phyloP scores from a whole-genome alignment of 306 rosid genomes.

The Lagenaria siceraria region DNA sequence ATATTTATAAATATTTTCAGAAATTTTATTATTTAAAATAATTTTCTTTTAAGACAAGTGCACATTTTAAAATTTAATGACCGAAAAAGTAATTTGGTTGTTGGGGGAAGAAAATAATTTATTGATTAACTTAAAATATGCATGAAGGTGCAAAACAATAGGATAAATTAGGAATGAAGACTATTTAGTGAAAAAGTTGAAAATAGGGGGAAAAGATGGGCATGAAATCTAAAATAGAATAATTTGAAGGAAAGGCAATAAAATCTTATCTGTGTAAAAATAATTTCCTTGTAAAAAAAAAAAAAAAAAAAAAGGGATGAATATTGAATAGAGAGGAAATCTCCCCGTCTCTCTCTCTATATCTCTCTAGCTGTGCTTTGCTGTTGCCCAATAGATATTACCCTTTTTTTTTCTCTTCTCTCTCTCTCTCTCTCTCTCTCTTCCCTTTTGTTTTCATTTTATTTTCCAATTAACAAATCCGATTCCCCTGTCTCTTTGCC shows the following conservation, averaged over 20 bases:
- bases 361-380: slow-evolving; percentile 1
- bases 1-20: too few relatives aligned
- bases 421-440: too few relatives aligned
- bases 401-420: neutral
- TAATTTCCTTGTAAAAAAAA: neutral
- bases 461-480: neutral
- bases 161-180: too few relatives aligned
- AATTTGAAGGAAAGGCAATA: neutral
- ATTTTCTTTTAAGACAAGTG: too few relatives aligned
- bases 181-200: too few relatives aligned
- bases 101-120: too few relatives aligned
- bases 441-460: neutral
- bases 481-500: neutral
- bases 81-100: too few relatives aligned
- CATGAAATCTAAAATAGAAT: neutral
- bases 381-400: slow-evolving; percentile 1
- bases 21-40: too few relatives aligned
- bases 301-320: neutral
- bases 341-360: neutral
- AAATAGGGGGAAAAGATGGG: neutral
- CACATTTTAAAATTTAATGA: too few relatives aligned
- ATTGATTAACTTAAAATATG: too few relatives aligned
- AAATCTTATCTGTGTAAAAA: neutral
- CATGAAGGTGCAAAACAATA: too few relatives aligned
- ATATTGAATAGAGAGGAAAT: neutral